Percentiles rank a stretch among this genome's conserved stretches.
phyloP scores from a whole-genome alignment of 2,329 filamentous ascomycete genomes.

The Orbilia oligospora region DNA sequence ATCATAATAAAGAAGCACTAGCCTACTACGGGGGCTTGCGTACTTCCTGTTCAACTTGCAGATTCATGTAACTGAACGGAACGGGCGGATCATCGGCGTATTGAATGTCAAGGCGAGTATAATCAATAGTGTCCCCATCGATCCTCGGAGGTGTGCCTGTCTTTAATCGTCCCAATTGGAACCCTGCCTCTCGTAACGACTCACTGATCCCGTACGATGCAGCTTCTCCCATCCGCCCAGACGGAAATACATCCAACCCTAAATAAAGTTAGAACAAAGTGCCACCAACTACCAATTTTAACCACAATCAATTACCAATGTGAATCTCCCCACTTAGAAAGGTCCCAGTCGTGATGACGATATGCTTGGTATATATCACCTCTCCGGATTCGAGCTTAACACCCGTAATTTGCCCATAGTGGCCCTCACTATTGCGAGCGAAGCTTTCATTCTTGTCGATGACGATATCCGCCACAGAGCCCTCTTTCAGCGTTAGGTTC shows the following conservation, averaged over 20 bases:
- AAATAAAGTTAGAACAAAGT: conserved; percentile 16
- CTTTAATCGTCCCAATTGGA: conserved; percentile 89
- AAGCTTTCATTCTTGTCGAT: conserved; percentile 73
- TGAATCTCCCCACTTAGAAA: conserved; percentile 97
- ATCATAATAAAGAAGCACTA: background rate
- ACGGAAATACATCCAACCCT: conserved; percentile 84
- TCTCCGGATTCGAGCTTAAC: conserved; percentile 90
- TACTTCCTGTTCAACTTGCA: conserved; percentile 79
- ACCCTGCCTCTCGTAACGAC: conserved; percentile 88
- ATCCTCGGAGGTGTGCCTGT: conserved; percentile 94
- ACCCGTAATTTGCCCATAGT: conserved; percentile 81
- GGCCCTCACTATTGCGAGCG: conserved; percentile 57
- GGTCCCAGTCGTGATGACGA: conserved; percentile 96
- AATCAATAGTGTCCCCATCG: conserved; percentile 86
- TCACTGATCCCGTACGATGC: conserved; percentile 94
- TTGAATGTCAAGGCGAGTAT: conserved; percentile 78
- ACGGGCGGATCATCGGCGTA: conserved; percentile 85
- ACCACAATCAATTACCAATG: conserved; percentile 69
- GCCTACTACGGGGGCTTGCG: background rate
- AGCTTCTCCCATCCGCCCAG: conserved; percentile 92
- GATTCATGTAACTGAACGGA: conserved; percentile 93
- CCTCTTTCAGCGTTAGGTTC: conserved; percentile 84
- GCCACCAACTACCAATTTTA: background rate
- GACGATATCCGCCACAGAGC: conserved; percentile 93
- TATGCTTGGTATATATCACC: conserved; percentile 81